Percentiles rank a stretch among this genome's conserved stretches.
Conservation (phyloP, 148 eudicot genomes). For the Vaccinium corymbosum region DNA sequence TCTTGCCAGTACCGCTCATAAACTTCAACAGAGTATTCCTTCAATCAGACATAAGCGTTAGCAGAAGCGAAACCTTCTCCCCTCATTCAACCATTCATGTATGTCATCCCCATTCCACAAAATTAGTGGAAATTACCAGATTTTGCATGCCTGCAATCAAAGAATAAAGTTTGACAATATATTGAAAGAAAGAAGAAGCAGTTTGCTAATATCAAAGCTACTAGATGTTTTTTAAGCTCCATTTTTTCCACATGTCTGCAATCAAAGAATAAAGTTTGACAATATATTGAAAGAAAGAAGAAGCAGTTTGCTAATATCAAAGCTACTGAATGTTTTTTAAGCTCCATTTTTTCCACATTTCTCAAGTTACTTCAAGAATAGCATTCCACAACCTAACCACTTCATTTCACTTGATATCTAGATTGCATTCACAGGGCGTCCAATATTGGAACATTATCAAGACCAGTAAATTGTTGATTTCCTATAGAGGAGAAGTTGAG, state of each 20-base stretch:
- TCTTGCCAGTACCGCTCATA: constrained; percentile 80
- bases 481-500: no score
- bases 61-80: constrained; percentile 9
- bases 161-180: background rate
- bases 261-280: background rate
- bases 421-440: no score
- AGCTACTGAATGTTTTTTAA: no score
- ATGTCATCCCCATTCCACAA: background rate
- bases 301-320: background rate
- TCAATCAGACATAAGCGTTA: background rate
- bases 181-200: background rate
- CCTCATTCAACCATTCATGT: background rate
- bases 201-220: background rate
- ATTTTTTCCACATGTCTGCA: constrained; percentile 33
- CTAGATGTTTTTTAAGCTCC: no score
- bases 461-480: no score
- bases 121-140: constrained; percentile 56
- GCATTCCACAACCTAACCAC: no score
- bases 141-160: constrained; percentile 46
- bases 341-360: no score
- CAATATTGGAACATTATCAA: no score
- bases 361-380: no score
- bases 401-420: no score
- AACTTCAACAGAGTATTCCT: constrained; percentile 83
- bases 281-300: background rate